phyloP scores from a whole-genome alignment of 2,329 filamentous ascomycete genomes.

The Epichloe gansuensis region DNA sequence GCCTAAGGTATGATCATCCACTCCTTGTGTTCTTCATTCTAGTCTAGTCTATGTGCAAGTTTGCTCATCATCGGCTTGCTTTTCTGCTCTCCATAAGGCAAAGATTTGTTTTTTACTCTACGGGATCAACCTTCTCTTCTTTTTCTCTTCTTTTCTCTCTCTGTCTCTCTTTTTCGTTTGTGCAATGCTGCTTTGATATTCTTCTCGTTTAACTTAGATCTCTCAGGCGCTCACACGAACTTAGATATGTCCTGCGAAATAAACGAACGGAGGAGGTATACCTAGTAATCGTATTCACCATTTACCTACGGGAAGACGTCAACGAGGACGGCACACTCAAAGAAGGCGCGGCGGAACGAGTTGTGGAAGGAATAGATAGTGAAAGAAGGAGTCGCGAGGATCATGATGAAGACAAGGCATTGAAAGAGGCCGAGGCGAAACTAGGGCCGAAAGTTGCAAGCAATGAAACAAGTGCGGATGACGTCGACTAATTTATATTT shows the following conservation, averaged over 20 bases:
- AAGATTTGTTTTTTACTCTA: neutral
- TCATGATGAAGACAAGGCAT: slow-evolving; percentile 20
- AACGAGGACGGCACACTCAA: slow-evolving; percentile 46
- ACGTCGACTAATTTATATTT: slow-evolving; percentile 27
- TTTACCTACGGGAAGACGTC: slow-evolving; percentile 56
- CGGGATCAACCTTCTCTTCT: neutral
- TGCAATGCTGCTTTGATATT: neutral
- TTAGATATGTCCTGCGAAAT: slow-evolving; percentile 89
- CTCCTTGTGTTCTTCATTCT: slow-evolving; percentile 1
- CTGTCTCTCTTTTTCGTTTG: too few relatives aligned
- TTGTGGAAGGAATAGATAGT: slow-evolving; percentile 7
- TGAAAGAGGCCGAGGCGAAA: slow-evolving; percentile 27
- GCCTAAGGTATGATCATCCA: slow-evolving; percentile 46
- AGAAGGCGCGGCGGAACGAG: slow-evolving; percentile 20
- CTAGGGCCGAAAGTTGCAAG: slow-evolving; percentile 14
- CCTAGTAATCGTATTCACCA: slow-evolving; percentile 67
- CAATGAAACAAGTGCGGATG: slow-evolving; percentile 24
- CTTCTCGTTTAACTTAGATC: slow-evolving; percentile 10
- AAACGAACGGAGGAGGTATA: slow-evolving; percentile 59
- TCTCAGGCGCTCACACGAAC: slow-evolving; percentile 58
- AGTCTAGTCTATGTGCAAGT: slow-evolving; percentile 3
- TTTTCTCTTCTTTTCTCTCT: slow-evolving; percentile 1
- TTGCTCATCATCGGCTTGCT: neutral
- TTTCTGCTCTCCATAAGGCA: neutral
- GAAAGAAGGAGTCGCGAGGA: slow-evolving; percentile 14